phyloP scores from a whole-genome alignment of 1,139 yeast species.

The Saccharomyces hybrid region DNA sequence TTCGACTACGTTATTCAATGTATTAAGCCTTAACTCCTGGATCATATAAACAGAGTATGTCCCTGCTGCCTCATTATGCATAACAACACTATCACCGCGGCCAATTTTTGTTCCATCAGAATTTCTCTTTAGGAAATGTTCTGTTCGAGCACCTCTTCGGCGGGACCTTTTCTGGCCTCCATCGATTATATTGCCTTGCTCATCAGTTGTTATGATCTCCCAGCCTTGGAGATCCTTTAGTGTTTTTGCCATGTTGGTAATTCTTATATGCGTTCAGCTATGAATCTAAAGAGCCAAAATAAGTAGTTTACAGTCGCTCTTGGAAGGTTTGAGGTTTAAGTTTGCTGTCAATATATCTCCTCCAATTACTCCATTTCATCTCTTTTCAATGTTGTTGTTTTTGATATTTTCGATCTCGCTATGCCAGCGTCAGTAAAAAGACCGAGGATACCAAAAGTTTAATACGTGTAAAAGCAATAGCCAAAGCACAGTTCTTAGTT shows the following conservation, averaged over 20 bases:
- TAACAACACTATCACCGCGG: conserved; percentile 24
- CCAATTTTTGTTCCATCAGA: conserved; percentile 18
- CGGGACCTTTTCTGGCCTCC: conserved; percentile 17
- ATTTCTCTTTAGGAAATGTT: conserved; percentile 11
- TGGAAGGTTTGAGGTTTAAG: neutral
- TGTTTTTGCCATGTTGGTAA: conserved; percentile 19
- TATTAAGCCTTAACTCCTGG: conserved; percentile 26
- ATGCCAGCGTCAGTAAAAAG: neutral
- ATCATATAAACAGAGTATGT: conserved; percentile 22
- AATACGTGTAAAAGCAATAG: neutral
- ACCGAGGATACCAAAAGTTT: neutral
- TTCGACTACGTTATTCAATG: conserved; percentile 25
- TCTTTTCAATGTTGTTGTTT: neutral
- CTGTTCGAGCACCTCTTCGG: conserved; percentile 17
- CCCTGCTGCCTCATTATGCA: conserved; percentile 15
- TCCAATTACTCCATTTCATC: neutral
- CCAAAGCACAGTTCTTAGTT: too few species aligned
- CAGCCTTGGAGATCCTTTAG: conserved; percentile 24
- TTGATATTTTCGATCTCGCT: neutral
- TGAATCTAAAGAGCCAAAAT: too few species aligned
- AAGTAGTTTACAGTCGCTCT: neutral
- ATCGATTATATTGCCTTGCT: conserved; percentile 19
- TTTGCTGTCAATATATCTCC: neutral
- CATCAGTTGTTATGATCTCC: conserved; percentile 27
- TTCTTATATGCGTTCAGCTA: too few species aligned